Conservation (phyloP, 371 early-diverging fungal genomes). For the Mortierella sp. region DNA sequence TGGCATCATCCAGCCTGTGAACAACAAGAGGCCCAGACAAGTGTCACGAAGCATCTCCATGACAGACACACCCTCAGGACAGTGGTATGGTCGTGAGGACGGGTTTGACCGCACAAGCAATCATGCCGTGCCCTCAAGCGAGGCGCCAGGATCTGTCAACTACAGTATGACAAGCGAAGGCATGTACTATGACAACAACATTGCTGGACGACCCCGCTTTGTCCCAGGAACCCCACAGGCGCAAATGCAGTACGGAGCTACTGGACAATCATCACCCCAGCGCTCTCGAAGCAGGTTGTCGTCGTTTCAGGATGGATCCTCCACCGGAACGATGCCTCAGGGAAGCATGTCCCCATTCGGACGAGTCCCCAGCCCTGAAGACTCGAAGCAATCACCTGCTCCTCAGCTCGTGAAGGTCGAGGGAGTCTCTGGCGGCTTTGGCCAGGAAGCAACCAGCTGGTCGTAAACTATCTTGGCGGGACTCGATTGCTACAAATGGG, state of each 20-base stretch:
- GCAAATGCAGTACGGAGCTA: slow-evolving; percentile 16
- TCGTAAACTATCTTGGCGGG: too few species aligned
- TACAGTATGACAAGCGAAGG: slow-evolving; percentile 16
- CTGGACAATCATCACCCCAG: slow-evolving; percentile 28
- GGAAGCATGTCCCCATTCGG: slow-evolving; percentile 20
- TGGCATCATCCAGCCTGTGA: slow-evolving; percentile 14
- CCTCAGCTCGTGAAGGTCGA: slow-evolving; percentile 35
- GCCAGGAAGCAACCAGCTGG: slow-evolving; percentile 29
- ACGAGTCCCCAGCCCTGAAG: slow-evolving; percentile 32
- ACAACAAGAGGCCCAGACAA: slow-evolving; percentile 34
- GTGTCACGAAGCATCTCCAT: slow-evolving; percentile 22
- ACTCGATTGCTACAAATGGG: too few species aligned
- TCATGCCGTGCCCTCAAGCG: slow-evolving; percentile 18
- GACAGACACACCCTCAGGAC: slow-evolving; percentile 12
- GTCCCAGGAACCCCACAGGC: slow-evolving; percentile 22
- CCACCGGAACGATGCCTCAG: slow-evolving; percentile 12
- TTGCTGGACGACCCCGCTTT: slow-evolving; percentile 26
- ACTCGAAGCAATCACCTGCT: slow-evolving; percentile 23
- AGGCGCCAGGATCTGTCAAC: slow-evolving; percentile 14
- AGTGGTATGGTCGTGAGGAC: slow-evolving; percentile 29
- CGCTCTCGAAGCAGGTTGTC: slow-evolving; percentile 33
- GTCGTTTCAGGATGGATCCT: slow-evolving; percentile 23
- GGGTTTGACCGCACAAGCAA: slow-evolving; percentile 23
- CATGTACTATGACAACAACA: slow-evolving; percentile 28
- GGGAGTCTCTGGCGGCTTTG: slow-evolving; percentile 20